phyloP scores from a whole-genome alignment of 2,329 filamentous ascomycete species.

The Sporothrix dimorphospora region DNA sequence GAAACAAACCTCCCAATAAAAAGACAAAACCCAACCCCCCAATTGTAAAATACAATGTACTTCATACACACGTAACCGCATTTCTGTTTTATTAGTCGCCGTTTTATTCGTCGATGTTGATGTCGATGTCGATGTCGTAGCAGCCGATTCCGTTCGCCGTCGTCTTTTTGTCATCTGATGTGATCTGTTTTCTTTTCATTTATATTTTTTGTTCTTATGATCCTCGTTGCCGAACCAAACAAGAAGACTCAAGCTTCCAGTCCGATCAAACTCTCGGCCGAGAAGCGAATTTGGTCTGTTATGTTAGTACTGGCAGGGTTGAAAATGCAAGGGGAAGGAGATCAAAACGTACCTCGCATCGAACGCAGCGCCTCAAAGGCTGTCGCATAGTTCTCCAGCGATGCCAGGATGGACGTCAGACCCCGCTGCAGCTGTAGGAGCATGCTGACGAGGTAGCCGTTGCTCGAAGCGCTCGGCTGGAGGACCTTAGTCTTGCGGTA shows the following conservation, averaged over 20 bases:
- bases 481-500: conserved; percentile 47
- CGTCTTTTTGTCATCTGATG: not conserved
- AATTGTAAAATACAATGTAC: not conserved
- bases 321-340: not conserved
- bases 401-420: conserved; percentile 46
- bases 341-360: conserved; percentile 44
- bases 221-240: not conserved
- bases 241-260: conserved; percentile 8
- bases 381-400: conserved; percentile 49
- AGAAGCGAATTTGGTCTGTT: conserved; percentile 27
- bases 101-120: not conserved
- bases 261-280: conserved; percentile 30
- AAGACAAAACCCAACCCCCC: not conserved
- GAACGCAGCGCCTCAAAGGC: conserved; percentile 51
- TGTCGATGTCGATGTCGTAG: not conserved
- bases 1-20: not conserved
- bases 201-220: not conserved
- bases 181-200: too few relatives aligned
- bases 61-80: conserved; percentile 1
- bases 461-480: conserved; percentile 35
- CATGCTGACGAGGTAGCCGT: conserved; percentile 41
- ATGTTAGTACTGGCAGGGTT: not conserved
- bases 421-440: conserved; percentile 48
- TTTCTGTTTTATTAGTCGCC: too few relatives aligned
- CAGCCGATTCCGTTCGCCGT: not conserved